Conservation (phyloP, 805 yeast genomes). For the Candida railenensis region DNA sequence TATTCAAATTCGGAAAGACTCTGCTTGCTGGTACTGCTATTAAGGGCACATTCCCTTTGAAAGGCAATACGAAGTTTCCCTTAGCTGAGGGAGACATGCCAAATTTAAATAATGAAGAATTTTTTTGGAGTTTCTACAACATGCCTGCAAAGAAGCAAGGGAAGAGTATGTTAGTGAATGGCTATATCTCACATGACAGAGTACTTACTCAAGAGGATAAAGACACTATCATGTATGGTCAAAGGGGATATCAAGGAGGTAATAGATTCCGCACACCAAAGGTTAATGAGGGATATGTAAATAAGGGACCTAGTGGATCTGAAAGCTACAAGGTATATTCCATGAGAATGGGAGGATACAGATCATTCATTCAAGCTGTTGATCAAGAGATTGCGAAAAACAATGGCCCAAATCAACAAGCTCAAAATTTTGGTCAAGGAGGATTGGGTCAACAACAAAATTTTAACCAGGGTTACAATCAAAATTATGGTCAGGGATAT, state of each 20-base stretch:
- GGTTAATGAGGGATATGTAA: slow-evolving; percentile 36
- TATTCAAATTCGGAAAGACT: slow-evolving; percentile 49
- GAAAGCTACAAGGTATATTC: slow-evolving; percentile 28
- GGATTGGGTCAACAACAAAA: slow-evolving; percentile 13
- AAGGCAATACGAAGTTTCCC: slow-evolving; percentile 42
- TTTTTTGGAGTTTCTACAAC: slow-evolving; percentile 48
- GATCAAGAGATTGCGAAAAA: slow-evolving; percentile 10
- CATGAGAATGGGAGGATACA: slow-evolving; percentile 40
- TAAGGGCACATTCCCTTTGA: slow-evolving; percentile 35
- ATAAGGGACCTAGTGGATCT: slow-evolving; percentile 40
- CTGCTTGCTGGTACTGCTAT: slow-evolving; percentile 60
- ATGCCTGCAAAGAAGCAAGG: slow-evolving; percentile 62
- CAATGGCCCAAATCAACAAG: slow-evolving; percentile 4
- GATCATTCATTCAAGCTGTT: slow-evolving; percentile 22
- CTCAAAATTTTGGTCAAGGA: slow-evolving; percentile 8
- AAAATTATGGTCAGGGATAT: slow-evolving; percentile 14
- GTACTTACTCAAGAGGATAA: slow-evolving; percentile 69
- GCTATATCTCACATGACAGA: slow-evolving; percentile 62
- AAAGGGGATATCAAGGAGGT: slow-evolving; percentile 28
- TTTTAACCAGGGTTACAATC: slow-evolving; percentile 12
- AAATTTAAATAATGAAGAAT: slow-evolving; percentile 39
- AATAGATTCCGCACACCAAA: slow-evolving; percentile 28
- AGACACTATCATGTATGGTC: slow-evolving; percentile 55
- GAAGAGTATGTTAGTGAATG: slow-evolving; percentile 83
- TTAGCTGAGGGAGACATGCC: slow-evolving; percentile 48